Evolutionary conservation across 805 yeast species (phyloP), one percentile per base, ranked within the genome.

Genomic region (Ogataea trehaloabstinens): DNA sequence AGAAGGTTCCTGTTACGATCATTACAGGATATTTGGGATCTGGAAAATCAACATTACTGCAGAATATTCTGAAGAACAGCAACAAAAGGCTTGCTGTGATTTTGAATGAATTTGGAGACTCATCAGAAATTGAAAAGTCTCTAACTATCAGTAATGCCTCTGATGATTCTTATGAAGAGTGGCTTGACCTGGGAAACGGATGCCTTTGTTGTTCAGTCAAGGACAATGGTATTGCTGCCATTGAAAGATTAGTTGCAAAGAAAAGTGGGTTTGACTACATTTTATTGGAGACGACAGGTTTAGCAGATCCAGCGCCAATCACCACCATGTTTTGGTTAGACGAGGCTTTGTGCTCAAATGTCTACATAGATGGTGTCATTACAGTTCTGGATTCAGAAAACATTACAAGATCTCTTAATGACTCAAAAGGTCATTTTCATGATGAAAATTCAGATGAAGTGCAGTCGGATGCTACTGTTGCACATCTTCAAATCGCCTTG

Each of bases 271-370:
- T 91, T 36, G 99, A 93, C 61, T 85, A 91, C 56, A 89, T 93
- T n/a, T 60, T 93, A 18, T 66, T 93, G 37, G 99, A 93, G 57
- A 93, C 99, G 0, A 88, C 96, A 0, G 99, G 99, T 0, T 73
- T 93, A 12, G 99, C 99, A 0, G 98, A 93, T 56, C 99, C 99
- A 0, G 97, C 90, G 0, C 98, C 98, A 0, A 88, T 93, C 19
- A 96, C 97, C 4, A 78, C 81, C 47, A 91, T 91, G 96, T 93
- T 93, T 63, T 93, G 99, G 99, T 71, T 90, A 21, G 99, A 93
- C 59, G 91, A 86, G 18, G 97, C 90, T 0, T 68, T 93, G 41
- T 73, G 82, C 12, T 81, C 95, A 4, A 82, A 80, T 49, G 88
- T 93, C 2, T 85, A 86, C 58, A 82, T 93, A 22, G 98, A 91